Evolutionary conservation across 2,329 filamentous ascomycete genomes (phyloP), one percentile per base, ranked within the genome.

Genomic region (Fusarium aywerte): DNA sequence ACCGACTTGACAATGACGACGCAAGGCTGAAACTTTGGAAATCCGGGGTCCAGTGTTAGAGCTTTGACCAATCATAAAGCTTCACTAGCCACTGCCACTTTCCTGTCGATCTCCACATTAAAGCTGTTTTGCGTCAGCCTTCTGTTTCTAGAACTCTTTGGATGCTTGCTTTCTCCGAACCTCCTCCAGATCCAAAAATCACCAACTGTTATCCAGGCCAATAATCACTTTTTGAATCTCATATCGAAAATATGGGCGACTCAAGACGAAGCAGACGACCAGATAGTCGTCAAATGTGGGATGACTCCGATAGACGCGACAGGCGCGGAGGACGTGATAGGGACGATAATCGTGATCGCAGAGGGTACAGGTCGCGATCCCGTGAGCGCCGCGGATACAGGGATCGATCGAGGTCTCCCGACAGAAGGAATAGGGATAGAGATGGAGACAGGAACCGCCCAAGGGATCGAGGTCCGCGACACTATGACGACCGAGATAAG

Each of bases 211-310:
- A 27, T 21, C n/a, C 16, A 16, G 27, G 13, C 15, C 32, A 7
- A 12, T 5, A 53, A 33, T 18, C 42, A n/a, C 4, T 25, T 8
- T n/a, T 10, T 25, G 3, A n/a, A 7, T 16, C 18, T 3, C 1
- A 38, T 8, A 49, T 10, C 11, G 29, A 21, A 39, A 44, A 71
- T 1, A 80, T 80, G 75, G 72, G 67, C 47, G 78, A 80, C 62
- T 62, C 74, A 16, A 74, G 77, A 47, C 74, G 77, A 44, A 63
- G 67, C 25, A 74, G 76, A 50, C 76, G 78, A 43, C 75, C 76
- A 23, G 87, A 90, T 69, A 87, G 84, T 76, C 84, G 84, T 49
- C 81, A 85, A 51, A 87, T 87, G 83, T 87, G 87, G 85, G 88
- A 90, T 64, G 83, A 85, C 39, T 78, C 81, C 12, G 81, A 83